These are phyloP conservation scores for Ramalina intermedia DNA, from an alignment of 495 filamentous ascomycete genomes.

Conservation along the genomic window DNA sequence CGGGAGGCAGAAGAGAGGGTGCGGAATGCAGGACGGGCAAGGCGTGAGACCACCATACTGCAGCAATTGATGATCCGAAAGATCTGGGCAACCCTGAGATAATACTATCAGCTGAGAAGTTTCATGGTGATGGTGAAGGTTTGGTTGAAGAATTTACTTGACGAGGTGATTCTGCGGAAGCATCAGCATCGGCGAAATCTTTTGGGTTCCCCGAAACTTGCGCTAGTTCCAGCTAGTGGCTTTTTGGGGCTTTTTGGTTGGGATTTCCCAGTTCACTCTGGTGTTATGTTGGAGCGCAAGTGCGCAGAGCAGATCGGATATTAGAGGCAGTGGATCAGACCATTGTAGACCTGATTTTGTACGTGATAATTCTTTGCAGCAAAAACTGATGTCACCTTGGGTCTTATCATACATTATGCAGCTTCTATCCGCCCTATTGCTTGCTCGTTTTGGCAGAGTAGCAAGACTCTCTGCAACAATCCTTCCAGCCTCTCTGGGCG, in stretches of 20 bases:
- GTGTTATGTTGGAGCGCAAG: no score
- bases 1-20: constrained; percentile 44
- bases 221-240: constrained; percentile 2
- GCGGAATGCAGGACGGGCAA: constrained; percentile 68
- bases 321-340: no score
- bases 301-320: no score
- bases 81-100: neutral
- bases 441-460: no score
- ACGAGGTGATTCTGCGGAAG: neutral
- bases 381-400: no score
- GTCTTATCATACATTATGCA: no score
- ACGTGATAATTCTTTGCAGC: no score
- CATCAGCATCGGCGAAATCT: neutral
- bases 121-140: neutral
- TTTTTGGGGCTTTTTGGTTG: neutral
- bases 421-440: no score
- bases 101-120: neutral
- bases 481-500: no score
- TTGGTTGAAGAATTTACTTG: neutral
- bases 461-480: no score
- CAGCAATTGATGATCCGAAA: neutral
- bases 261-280: neutral
- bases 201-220: constrained; percentile 1
- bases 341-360: no score
- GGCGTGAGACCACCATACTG: constrained; percentile 51